Evolutionary conservation across 768 basidiomycete species (phyloP), one percentile per base, ranked within the genome.

Genomic region (Xanthoconium purpureum): DNA sequence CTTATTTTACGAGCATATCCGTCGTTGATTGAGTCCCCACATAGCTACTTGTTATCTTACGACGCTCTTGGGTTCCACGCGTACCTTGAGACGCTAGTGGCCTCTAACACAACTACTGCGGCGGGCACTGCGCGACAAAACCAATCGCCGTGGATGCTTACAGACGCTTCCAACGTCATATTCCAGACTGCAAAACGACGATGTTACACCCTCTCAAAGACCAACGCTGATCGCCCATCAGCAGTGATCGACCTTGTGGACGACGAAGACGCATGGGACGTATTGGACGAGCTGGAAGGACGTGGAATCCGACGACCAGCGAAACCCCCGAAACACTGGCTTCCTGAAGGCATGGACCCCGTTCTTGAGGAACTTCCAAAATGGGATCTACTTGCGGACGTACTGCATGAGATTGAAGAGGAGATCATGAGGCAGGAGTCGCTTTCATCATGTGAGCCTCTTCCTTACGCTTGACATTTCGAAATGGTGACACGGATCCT

Each of bases 321-420:
- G 60, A 61, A 50, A 44, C 17, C 59, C 10, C 47, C 33, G 53
- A 69, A 57, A 32, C 46, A 70, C 24, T 91, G 92, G 87, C 67
- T 93, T 20, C 90, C 94, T 0, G 77, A 82, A 11, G 86, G 84
- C 1, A 84, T 95, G 70, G 84, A 92, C 44, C 91, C 93, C 0
- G 83, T 94, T 0, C 77, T 98, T 24, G 97, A 98, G 72, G 97
- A 98, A 66, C 80, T 91, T 43, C 95, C 95, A 0, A 99, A 99
- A 69, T 98, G 97, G 96, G 80, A 80, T 54, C 69, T 95, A 9
- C 74, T 99, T 13, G 80, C 86, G 0, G 89, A 93, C n/a, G 81
- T 95, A 0, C 70, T 99, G 43, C 79, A 91, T 49, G 97, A 99
- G 73, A 88, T 94, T 3, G 97, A 98, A 70, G 85, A 85, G 56